These are phyloP conservation scores for Obelidium mucronatum DNA, from an alignment of 192 early-diverging fungal species.

Conservation along the genomic window DNA sequence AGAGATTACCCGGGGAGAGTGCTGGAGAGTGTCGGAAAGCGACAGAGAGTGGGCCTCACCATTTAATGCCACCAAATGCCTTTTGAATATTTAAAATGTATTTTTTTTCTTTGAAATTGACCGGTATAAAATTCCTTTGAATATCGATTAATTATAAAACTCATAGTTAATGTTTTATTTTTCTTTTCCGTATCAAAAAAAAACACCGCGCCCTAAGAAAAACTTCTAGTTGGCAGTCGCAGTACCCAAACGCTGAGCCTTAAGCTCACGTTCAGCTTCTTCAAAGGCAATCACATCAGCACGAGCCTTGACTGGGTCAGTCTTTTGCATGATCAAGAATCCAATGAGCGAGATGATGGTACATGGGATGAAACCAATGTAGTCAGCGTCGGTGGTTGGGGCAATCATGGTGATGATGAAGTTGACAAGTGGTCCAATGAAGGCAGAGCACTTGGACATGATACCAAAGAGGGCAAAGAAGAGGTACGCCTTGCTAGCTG, in stretches of 20 bases:
- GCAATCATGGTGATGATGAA: conserved; percentile 19
- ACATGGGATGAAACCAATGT: conserved; percentile 26
- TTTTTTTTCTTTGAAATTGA: too few species aligned
- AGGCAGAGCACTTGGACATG: conserved; percentile 46
- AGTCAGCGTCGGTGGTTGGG: neutral
- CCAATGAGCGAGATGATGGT: conserved; percentile 23
- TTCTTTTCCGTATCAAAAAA: too few species aligned
- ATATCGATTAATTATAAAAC: too few species aligned
- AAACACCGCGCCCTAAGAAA: too few species aligned
- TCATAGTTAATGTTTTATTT: too few species aligned
- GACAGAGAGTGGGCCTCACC: too few species aligned
- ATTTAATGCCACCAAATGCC: too few species aligned
- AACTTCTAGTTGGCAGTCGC: too few species aligned
- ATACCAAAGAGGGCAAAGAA: conserved; percentile 57
- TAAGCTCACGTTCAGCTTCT: conserved; percentile 18
- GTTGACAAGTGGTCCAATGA: conserved; percentile 48
- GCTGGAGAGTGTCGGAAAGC: too few species aligned
- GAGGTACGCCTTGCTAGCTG: conserved; percentile 48
- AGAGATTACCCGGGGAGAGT: too few species aligned
- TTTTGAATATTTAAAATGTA: too few species aligned
- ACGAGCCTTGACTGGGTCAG: conserved; percentile 21
- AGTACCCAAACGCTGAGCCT: conserved; percentile 3
- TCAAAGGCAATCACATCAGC: conserved; percentile 18
- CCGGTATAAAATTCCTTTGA: too few species aligned
- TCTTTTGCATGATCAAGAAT: conserved; percentile 23